phyloP scores from a whole-genome alignment of 805 yeast genomes.

The Pichia kluyveri region DNA sequence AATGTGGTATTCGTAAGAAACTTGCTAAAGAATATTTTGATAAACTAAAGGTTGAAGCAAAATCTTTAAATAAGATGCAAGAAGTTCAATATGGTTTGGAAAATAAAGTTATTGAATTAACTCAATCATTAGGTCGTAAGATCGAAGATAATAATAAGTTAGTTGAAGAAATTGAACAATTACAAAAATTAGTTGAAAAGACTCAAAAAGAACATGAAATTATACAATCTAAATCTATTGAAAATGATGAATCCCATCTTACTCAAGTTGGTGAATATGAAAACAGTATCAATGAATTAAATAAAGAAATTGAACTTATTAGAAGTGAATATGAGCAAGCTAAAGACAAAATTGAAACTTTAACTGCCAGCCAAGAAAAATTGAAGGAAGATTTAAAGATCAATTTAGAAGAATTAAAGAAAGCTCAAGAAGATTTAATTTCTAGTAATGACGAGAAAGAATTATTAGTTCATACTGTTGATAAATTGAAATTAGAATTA shows the following conservation, averaged over 20 bases:
- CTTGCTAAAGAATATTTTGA: slow-evolving; percentile 59
- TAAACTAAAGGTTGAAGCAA: slow-evolving; percentile 74
- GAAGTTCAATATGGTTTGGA: slow-evolving; percentile 91
- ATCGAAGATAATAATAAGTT: slow-evolving; percentile 75
- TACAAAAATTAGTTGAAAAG: slow-evolving; percentile 44
- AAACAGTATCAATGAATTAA: slow-evolving; percentile 38
- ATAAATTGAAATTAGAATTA: slow-evolving; percentile 37
- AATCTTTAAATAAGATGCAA: slow-evolving; percentile 79
- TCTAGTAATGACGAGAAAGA: slow-evolving; percentile 57
- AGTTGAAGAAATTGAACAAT: slow-evolving; percentile 47
- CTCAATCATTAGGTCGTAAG: slow-evolving; percentile 72
- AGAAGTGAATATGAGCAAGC: slow-evolving; percentile 51
- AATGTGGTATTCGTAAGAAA: slow-evolving; percentile 68
- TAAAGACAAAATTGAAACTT: slow-evolving; percentile 47
- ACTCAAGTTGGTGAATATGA: slow-evolving; percentile 38
- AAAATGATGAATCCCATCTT: slow-evolving; percentile 38
- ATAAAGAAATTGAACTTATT: slow-evolving; percentile 45
- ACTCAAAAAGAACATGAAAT: slow-evolving; percentile 44
- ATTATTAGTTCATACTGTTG: slow-evolving; percentile 55
- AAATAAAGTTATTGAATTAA: slow-evolving; percentile 93
- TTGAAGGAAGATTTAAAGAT: slow-evolving; percentile 55
- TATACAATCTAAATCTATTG: slow-evolving; percentile 46
- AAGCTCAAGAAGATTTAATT: slow-evolving; percentile 48
- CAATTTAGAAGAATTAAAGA: slow-evolving; percentile 52
- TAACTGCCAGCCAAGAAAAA: slow-evolving; percentile 51